phyloP scores from a whole-genome alignment of 2,329 filamentous ascomycete genomes.

The Microsporum canis region DNA sequence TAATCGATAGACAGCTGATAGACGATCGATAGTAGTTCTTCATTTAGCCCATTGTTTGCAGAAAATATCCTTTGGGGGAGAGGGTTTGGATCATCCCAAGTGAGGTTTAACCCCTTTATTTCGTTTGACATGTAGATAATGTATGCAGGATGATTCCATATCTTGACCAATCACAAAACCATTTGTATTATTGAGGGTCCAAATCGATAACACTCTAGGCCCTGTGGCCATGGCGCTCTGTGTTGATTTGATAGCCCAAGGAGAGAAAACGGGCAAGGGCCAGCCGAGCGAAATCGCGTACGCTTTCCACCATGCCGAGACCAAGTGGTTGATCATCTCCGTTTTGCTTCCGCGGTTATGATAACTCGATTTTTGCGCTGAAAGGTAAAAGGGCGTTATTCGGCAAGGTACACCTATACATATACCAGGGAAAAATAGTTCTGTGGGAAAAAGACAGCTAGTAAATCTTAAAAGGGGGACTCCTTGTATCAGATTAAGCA shows the following conservation, averaged over 20 bases:
- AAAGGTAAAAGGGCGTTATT: not conserved
- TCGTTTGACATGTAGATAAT: not conserved
- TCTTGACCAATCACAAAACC: not conserved
- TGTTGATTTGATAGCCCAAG: not conserved
- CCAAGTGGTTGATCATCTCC: not conserved
- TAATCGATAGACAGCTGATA: not conserved
- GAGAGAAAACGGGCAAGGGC: not conserved
- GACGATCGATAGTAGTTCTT: constrained; percentile 3
- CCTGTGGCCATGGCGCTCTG: not conserved
- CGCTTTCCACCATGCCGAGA: not conserved
- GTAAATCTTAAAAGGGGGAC: not conserved
- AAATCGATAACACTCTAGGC: not conserved
- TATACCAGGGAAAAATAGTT: not conserved
- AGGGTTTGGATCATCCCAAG: not conserved
- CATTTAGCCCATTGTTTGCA: not conserved
- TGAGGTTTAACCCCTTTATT: constrained; percentile 1
- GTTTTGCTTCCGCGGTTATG: not conserved
- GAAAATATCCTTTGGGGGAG: not conserved
- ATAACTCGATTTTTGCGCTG: not conserved
- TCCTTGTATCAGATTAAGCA: not conserved
- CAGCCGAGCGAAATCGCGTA: not conserved
- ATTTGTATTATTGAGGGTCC: not conserved
- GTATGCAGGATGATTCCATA: not conserved
- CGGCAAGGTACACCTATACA: not conserved
- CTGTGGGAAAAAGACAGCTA: not conserved